Base-by-base conservation (phyloP, 192 early-diverging fungal genomes). In the Backusella mclennaniae region DNA sequence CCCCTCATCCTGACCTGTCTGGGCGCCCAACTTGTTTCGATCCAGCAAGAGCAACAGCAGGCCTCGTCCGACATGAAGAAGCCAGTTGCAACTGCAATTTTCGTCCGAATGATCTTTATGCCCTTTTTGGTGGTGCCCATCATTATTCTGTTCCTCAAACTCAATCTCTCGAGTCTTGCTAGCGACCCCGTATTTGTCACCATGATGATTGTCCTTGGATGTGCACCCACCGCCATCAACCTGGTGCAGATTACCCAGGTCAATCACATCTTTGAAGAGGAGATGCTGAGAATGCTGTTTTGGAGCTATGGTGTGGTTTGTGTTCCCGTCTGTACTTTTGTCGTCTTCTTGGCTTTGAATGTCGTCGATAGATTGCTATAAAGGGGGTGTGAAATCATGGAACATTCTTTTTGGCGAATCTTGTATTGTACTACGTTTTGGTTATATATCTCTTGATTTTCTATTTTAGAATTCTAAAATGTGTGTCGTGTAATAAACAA, bases 1-100 rank as follows among this genome's bases (percentile, higher is more conserved):
- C 94, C 94, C 1, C 82, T 94, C 69, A 92, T 94, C 33, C 79
- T 95, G 56, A 83, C 93, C 2, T 92, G 92, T 72, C 87, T 95
- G 6, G 94, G 94, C 6, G 90, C 91, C 15, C 93, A 94, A 76
- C 77, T 90, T 1, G 83, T 67, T 11, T 67, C 66, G 0, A 77
- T 81, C 35, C 41, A 67, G 26, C 74, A 75, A n/a, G 46, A 78
- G 35, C 23, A 56, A 35, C 76, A 77, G 4, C 69, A 73, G 15
- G 19, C 38, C 0, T 44, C 67, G 2, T 70, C n/a, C 31, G 69
- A 44, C 23, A 75, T 82, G 72, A 77, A 77, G 39, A 82, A 82
- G 12, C 87, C 87, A 14, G 80, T 83, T 4, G 74, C 74, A 6
- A 73, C 76, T 14, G 74, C 77, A 11, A 75, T 86, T 31, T 7